Evolutionary conservation across 495 filamentous ascomycete species (phyloP).

Genomic region (Cenococcum geophilum): DNA sequence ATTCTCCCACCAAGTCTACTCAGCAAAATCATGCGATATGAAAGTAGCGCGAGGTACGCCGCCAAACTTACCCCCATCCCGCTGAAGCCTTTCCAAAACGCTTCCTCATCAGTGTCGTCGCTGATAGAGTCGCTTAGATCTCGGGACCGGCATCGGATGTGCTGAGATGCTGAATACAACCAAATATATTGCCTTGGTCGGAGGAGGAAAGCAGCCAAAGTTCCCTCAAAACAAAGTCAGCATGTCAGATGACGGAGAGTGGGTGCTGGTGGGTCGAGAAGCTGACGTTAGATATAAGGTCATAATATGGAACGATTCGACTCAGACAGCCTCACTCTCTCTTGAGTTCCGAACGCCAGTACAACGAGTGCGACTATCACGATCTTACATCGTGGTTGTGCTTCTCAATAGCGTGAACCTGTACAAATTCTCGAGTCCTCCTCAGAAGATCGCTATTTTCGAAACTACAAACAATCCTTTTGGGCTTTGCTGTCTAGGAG

Average conservation of each 20-base stretch:
- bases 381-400: constrained; percentile 71
- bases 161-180: constrained; percentile 84
- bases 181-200: constrained; percentile 84
- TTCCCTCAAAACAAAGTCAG: constrained; percentile 80
- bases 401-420: constrained; percentile 77
- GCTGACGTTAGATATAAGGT: constrained; percentile 45
- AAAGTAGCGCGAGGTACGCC: constrained; percentile 19
- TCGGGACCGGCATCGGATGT: constrained; percentile 76
- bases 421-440: constrained; percentile 71
- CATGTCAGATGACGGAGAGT: constrained; percentile 16
- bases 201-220: constrained; percentile 80
- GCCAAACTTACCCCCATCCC: constrained; percentile 3
- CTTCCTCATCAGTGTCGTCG: not conserved
- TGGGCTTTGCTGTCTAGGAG: constrained; percentile 72
- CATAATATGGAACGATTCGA: constrained; percentile 87
- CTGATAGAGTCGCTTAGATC: constrained; percentile 48
- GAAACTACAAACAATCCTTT: constrained; percentile 83
- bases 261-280: constrained; percentile 10
- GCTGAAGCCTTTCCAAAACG: constrained; percentile 4
- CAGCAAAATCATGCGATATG: constrained; percentile 16
- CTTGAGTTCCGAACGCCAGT: constrained; percentile 72
- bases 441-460: constrained; percentile 64
- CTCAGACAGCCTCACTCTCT: constrained; percentile 64
- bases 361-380: constrained; percentile 69
- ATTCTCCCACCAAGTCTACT: constrained; percentile 18